Base-by-base conservation (phyloP, 139 green algal genomes). In the Chlorella sp. region DNA sequence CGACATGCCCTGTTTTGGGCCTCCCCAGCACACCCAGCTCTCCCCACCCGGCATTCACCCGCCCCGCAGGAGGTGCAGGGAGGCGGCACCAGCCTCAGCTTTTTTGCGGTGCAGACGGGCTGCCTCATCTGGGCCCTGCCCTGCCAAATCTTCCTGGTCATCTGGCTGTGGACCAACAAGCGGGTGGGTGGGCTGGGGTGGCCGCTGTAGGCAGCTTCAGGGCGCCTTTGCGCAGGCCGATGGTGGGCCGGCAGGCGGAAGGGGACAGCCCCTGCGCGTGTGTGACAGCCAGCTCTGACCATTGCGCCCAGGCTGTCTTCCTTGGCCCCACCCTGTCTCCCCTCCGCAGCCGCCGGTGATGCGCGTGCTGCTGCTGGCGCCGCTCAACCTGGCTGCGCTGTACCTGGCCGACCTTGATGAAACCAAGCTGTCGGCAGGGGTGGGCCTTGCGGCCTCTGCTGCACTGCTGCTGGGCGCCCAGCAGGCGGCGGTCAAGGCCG, bases 341-440 rank as follows among this genome's bases (percentile, higher is more conserved):
- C 13, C 48, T 56, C n/a, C n/a, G 64, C 79, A 84, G 79, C 64
- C 79, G 30, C 60, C 77, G 19, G 85, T 84, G 41, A 78, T 73
- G 24, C 43, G 87, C n/a, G 86, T 96, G 67, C 75, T 94, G 58
- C 67, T 89, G 58, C 60, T 92, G 32, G 89, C 88, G 38, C 92
- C 93, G 11, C 87, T 95, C 43, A 92, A 89, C 88, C 24, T 94
- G 56, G 79, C 92, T 82, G 82, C 92, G 20, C 26, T 90, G 62
- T 82, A 91, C 16, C 73, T 95, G 36, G 44, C 70, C 14, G 87
- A 91, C 65, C 40, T 87, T 4, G 81, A 83, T 7, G 87, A 86
- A n/a, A 58, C 93, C 28, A 77, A 80, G 36, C 89, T 89, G 70
- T 86, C 95, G 13, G 89, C 80, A 16, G 84, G 79, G 0, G 44